phyloP scores from a whole-genome alignment of 768 basidiomycete species.

The Agaricus subrufescens region DNA sequence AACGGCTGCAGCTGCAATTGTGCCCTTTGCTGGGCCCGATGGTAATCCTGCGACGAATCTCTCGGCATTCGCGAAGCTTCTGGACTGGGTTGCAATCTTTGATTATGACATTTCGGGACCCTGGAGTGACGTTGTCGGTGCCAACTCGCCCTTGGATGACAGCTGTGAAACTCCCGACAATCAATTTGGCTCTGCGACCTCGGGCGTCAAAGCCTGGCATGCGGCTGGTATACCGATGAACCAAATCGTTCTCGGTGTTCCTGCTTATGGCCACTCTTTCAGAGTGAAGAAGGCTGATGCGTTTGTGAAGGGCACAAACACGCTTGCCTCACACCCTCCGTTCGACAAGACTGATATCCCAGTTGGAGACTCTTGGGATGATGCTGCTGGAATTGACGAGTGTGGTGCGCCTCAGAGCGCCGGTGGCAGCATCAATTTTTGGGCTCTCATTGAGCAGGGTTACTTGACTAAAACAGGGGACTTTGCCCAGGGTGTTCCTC shows the following conservation, averaged over 20 bases:
- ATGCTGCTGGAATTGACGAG: conserved; percentile 41
- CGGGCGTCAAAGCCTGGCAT: conserved; percentile 70
- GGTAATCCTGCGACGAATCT: conserved; percentile 64
- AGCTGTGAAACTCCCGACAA: conserved; percentile 57
- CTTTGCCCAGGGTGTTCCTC: conserved; percentile 43
- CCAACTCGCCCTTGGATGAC: conserved; percentile 87
- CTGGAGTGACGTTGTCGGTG: conserved; percentile 65
- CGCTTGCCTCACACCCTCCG: conserved; percentile 43
- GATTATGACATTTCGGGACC: conserved; percentile 69
- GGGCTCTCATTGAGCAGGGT: conserved; percentile 55
- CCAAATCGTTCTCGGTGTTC: conserved; percentile 74
- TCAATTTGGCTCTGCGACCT: conserved; percentile 70
- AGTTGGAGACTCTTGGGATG: conserved; percentile 62
- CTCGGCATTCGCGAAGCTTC: conserved; percentile 64
- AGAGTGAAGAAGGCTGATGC: conserved; percentile 43
- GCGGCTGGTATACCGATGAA: conserved; percentile 68
- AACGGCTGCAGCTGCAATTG: conserved; percentile 36
- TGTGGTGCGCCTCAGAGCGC: conserved; percentile 50
- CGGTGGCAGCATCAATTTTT: conserved; percentile 60
- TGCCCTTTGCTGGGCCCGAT: conserved; percentile 34
- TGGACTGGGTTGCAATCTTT: conserved; percentile 56
- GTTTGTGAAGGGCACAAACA: conserved; percentile 31
- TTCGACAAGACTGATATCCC: conserved; percentile 51
- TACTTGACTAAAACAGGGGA: conserved; percentile 48
- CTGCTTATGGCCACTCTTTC: conserved; percentile 82